phyloP scores from a whole-genome alignment of 352 stramenopile genomes.

The Phytophthora ohioensis region DNA sequence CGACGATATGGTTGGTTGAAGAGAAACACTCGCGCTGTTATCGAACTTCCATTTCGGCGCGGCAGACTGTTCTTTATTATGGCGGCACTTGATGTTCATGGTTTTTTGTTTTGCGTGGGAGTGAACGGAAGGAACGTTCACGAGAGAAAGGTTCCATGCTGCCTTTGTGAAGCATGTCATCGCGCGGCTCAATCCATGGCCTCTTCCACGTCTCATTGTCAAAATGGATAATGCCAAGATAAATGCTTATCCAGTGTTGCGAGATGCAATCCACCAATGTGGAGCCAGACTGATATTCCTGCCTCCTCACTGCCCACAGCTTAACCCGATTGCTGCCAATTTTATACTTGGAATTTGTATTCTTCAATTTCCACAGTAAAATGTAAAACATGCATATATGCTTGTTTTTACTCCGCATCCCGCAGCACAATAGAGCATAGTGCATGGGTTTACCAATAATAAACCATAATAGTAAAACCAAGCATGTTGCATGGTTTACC shows the following conservation, averaged over 20 bases:
- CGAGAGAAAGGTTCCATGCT: conserved; percentile 87
- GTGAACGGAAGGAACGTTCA: conserved; percentile 34
- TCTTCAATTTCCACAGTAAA: too few species aligned
- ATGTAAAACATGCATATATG: too few species aligned
- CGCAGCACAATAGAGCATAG: too few species aligned
- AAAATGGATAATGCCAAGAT: conserved; percentile 59
- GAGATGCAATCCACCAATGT: conserved; percentile 95
- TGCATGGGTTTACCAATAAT: too few species aligned
- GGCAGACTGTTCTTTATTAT: conserved; percentile 13
- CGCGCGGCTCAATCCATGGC: conserved; percentile 91
- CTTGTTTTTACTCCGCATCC: too few species aligned
- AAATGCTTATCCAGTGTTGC: conserved; percentile 92
- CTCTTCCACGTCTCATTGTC: conserved; percentile 69
- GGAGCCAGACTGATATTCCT: conserved; percentile 70
- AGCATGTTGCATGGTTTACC: too few species aligned
- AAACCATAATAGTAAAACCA: too few species aligned
- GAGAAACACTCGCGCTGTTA: conserved; percentile 14
- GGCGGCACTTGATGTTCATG: conserved; percentile 9
- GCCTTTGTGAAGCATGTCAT: conserved; percentile 65
- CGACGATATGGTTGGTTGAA: conserved; percentile 24
- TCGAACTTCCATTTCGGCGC: conserved; percentile 13
- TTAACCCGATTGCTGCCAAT: conserved; percentile 14
- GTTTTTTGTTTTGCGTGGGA: conserved; percentile 5
- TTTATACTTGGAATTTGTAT: too few species aligned
- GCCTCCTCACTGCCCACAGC: conserved; percentile 12